Percentiles rank a stretch among this genome's conserved stretches.
Evolutionary conservation across 2,329 filamentous ascomycete genomes (phyloP).

Genomic region (Tolypocladium album): DNA sequence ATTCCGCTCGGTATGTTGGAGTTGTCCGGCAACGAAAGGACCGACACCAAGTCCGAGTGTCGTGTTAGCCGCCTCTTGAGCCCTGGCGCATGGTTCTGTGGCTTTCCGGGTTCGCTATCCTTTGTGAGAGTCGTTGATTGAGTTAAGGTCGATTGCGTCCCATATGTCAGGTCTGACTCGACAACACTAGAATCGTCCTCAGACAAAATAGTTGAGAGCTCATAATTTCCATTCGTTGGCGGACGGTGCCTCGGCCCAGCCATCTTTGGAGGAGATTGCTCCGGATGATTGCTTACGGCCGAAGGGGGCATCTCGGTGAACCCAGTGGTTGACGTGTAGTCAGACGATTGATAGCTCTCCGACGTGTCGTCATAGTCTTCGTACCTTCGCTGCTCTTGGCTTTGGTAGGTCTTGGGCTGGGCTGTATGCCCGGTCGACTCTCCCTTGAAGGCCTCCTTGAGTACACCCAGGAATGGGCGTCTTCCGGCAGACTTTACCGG

Average conservation of each 20-base stretch:
- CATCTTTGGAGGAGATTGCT: slow-evolving; percentile 10
- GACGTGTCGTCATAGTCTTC: slow-evolving; percentile 13
- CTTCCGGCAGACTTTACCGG: slow-evolving; percentile 36
- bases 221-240: slow-evolving; percentile 43
- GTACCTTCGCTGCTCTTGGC: slow-evolving; percentile 28
- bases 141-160: slow-evolving; percentile 39
- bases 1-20: slow-evolving; percentile 44
- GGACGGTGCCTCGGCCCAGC: slow-evolving; percentile 26
- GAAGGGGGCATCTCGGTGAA: neutral
- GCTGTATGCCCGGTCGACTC: slow-evolving; percentile 41
- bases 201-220: slow-evolving; percentile 47
- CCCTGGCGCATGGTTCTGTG: slow-evolving; percentile 34
- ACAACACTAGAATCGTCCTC: slow-evolving; percentile 34
- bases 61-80: slow-evolving; percentile 74
- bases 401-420: slow-evolving; percentile 36
- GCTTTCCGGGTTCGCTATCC: slow-evolving; percentile 29
- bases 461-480: slow-evolving; percentile 43
- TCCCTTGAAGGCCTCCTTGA: slow-evolving; percentile 52
- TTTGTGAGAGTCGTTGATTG: slow-evolving; percentile 39
- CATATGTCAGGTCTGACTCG: slow-evolving; percentile 39
- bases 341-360: slow-evolving; percentile 7
- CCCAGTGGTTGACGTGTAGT: slow-evolving; percentile 6
- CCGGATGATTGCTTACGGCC: neutral
- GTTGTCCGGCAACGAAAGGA: slow-evolving; percentile 64
- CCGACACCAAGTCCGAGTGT: slow-evolving; percentile 88